phyloP scores from a whole-genome alignment of 2,329 filamentous ascomycete species.

The Botryotinia convoluta region DNA sequence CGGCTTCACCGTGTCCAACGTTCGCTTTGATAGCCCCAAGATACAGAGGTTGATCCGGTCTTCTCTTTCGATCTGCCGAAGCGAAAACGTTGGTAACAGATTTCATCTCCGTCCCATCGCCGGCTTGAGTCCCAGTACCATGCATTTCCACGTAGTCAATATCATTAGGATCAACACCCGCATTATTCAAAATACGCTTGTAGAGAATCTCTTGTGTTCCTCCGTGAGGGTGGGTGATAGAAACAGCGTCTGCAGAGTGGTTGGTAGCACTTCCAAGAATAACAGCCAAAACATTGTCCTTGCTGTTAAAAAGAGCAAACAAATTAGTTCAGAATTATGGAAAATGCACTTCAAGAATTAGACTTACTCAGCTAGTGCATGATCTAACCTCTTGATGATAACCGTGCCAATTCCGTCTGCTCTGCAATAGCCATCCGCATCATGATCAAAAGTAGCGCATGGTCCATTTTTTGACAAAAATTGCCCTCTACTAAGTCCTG shows the following conservation, averaged over 20 bases:
- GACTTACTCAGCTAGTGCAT: conserved; percentile 42
- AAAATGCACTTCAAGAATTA: neutral
- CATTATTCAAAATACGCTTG: conserved; percentile 65
- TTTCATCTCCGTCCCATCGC: conserved; percentile 78
- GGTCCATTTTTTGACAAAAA: conserved; percentile 41
- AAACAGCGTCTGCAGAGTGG: conserved; percentile 76
- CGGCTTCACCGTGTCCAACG: conserved; percentile 40
- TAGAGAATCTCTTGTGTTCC: conserved; percentile 74
- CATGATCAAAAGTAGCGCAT: conserved; percentile 49
- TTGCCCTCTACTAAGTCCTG: conserved; percentile 36
- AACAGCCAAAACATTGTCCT: conserved; percentile 48
- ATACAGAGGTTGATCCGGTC: conserved; percentile 48
- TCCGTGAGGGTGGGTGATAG: conserved; percentile 80
- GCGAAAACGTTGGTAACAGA: conserved; percentile 65
- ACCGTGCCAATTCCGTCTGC: conserved; percentile 50
- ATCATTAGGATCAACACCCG: conserved; percentile 72
- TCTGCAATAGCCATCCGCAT: conserved; percentile 54
- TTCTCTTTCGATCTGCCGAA: conserved; percentile 15
- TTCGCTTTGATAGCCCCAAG: conserved; percentile 40
- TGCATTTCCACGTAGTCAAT: conserved; percentile 88
- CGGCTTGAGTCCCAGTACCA: conserved; percentile 82
- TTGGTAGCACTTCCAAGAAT: conserved; percentile 76
- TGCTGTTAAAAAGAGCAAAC: conserved; percentile 38
- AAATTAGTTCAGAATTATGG: neutral
- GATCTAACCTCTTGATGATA: conserved; percentile 49